A percentile compares a stretch with the other conserved stretches of the same genome.
phyloP scores from a whole-genome alignment of 1,139 yeast genomes.

The Pichia sp. region DNA sequence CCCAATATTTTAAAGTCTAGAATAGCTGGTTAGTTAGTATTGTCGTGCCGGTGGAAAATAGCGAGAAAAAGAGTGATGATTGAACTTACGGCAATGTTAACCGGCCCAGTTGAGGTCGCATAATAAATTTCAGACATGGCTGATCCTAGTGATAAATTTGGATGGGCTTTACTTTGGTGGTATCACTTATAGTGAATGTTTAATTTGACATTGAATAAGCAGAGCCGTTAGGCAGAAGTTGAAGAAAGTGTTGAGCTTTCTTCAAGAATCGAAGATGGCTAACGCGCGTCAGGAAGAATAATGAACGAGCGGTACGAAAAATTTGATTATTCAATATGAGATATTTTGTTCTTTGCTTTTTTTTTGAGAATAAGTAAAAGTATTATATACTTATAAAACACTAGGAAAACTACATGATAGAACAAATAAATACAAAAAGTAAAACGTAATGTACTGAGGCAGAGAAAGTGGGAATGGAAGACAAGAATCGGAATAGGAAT shows the following conservation, averaged over 20 bases:
- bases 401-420: conserved; percentile 1
- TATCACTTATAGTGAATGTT: neutral
- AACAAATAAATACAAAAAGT: conserved; percentile 1
- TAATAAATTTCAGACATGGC: conserved; percentile 40
- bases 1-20: conserved; percentile 81
- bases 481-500: neutral
- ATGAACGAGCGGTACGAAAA: conserved; percentile 8
- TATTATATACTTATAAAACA: neutral
- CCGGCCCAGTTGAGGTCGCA: conserved; percentile 94
- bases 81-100: conserved; percentile 64
- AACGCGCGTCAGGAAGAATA: neutral
- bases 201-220: neutral
- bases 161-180: neutral
- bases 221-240: neutral
- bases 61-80: conserved; percentile 39
- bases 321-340: neutral
- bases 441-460: neutral
- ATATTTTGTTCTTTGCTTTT: neutral
- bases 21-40: conserved; percentile 12
- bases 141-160: neutral
- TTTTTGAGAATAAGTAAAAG: neutral
- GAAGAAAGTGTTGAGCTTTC: conserved; percentile 5
- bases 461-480: neutral
- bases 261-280: neutral
- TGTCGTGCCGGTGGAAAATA: neutral